These are phyloP conservation scores for Arctostaphylos glauca DNA, from an alignment of 148 eudicot genomes.

Conservation along the genomic window DNA sequence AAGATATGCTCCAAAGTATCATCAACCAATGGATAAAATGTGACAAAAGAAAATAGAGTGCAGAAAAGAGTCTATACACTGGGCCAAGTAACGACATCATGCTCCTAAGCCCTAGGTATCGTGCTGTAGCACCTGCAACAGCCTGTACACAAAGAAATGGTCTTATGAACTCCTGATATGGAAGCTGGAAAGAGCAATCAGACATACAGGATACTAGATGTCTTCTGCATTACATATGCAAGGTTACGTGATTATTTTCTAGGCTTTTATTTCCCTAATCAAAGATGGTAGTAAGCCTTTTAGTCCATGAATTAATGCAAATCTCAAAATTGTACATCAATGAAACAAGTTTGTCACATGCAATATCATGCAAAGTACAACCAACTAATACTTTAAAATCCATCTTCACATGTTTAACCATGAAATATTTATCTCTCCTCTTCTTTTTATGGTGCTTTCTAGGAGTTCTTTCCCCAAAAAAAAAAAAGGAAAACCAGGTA, in stretches of 20 bases:
- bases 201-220: neutral
- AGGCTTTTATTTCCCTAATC: neutral
- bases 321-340: neutral
- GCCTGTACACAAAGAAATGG: slow-evolving; percentile 35
- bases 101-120: slow-evolving; percentile 63
- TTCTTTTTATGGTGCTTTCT: slow-evolving; percentile 4
- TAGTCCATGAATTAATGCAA: neutral
- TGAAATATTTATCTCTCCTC: neutral
- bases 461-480: neutral
- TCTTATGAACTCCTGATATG: neutral
- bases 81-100: slow-evolving; percentile 63
- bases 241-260: neutral
- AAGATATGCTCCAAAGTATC: neutral
- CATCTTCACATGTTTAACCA: neutral
- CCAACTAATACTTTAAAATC: neutral
- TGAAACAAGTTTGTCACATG: neutral
- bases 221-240: neutral
- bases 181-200: neutral
- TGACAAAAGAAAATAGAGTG: neutral
- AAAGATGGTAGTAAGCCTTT: neutral
- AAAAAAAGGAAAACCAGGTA: neutral
- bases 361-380: neutral
- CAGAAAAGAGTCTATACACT: slow-evolving; percentile 38
- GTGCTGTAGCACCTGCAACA: slow-evolving; percentile 57
- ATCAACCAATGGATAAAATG: neutral